These are phyloP conservation scores for Apiospora sp. DNA, from an alignment of 2,329 filamentous ascomycete genomes.

Conservation along the genomic window DNA sequence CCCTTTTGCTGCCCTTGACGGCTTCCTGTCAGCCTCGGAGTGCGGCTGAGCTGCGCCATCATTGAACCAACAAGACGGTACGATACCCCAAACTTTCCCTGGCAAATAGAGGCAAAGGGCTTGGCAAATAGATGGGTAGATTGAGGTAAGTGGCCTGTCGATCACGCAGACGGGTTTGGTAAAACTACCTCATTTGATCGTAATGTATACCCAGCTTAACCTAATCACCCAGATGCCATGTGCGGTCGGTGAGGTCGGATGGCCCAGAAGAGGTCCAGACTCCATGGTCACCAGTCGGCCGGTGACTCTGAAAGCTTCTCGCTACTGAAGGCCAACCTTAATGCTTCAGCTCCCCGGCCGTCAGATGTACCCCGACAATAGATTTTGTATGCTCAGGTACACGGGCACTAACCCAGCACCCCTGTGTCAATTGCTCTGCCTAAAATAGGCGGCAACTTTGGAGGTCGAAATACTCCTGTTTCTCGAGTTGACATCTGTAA, in stretches of 20 bases:
- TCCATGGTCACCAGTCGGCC: conserved; percentile 12
- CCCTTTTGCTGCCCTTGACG: neutral
- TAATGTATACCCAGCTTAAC: neutral
- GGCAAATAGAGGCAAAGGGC: neutral
- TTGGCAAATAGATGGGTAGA: neutral
- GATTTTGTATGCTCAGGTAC: neutral
- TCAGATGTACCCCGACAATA: neutral
- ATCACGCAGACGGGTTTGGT: conserved; percentile 3
- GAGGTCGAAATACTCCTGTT: neutral
- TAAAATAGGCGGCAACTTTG: neutral
- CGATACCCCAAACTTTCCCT: neutral
- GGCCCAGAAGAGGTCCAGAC: neutral
- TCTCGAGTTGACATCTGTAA: neutral
- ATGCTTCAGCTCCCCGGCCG: neutral
- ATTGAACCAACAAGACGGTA: neutral
- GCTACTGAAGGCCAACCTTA: neutral
- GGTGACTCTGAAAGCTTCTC: conserved; percentile 8
- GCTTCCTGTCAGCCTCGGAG: neutral
- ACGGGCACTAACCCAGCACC: neutral
- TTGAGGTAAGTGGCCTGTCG: neutral
- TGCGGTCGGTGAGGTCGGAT: conserved; percentile 7
- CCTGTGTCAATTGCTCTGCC: neutral
- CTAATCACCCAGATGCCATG: neutral
- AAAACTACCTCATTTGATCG: neutral
- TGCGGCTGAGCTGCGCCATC: conserved; percentile 16